Base-by-base conservation (phyloP, 2,329 filamentous ascomycete genomes). In the Botrytis byssoidea region DNA sequence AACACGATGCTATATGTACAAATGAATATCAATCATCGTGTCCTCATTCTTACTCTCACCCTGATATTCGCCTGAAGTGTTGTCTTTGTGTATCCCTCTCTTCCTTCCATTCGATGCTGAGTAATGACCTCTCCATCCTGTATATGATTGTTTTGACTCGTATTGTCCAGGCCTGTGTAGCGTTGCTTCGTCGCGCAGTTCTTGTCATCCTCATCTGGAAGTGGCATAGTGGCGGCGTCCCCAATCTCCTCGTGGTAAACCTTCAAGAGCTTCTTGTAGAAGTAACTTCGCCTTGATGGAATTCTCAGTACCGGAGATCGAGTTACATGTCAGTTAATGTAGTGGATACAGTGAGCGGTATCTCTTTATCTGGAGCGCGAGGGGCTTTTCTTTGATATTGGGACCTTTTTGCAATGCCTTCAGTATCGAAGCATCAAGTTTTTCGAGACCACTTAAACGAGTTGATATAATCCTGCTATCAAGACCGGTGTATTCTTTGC, bases 191-290 rank as follows among this genome's bases (percentile, higher is more conserved):
- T 16, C 37, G 1, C 40, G 6, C 6, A 74, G 75, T 91, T 88
- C 78, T 93, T 90, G 80, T 97, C 95, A 73, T 96, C 93, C 89
- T 98, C 95, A 82, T 94, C 94, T 78, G 96, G 96, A 81, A 99
- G 93, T 81, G 95, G 94, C 90, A 92, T 90, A 77, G 88, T 80
- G 77, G 92, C 90, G 77, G 96, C 96, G 70, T 87, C 88, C 75
- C 89, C 85, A 93, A 98, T 97, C 88, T 99, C 96, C 85, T 92
- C 86, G 84, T 92, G 87, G 88, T 97, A 97, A 86, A 93, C 84
- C 80, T 89, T 87, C 81, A 98, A 89, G 78, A 96, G 91, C 73
- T 87, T 55, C 14, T 55, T 55, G n/a, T 55, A 3, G 48, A 51
- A 51, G 48, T 51, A n/a, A n/a, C 25, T 51, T 51, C 48, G 25